Evolutionary conservation across 2,329 filamentous ascomycete genomes (phyloP).

Genomic region (Pseudogymnoascus sp.): DNA sequence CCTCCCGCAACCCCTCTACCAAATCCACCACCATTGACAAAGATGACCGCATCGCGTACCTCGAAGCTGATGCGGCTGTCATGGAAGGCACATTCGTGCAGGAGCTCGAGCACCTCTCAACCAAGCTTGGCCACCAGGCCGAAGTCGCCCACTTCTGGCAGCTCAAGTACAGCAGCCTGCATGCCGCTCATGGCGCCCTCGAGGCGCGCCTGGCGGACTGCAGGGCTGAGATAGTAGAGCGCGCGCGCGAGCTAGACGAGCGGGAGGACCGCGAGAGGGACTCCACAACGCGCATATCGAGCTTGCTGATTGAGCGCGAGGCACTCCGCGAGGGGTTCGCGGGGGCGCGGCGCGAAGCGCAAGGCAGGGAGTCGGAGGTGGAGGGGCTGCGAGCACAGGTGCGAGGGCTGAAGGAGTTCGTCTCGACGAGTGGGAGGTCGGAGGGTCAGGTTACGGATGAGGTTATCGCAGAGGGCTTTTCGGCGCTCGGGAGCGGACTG

Average conservation of each 20-base stretch:
- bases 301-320: conserved; percentile 25
- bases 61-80: conserved; percentile 43
- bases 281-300: conserved; percentile 22
- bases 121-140: conserved; percentile 36
- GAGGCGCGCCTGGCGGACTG: conserved; percentile 41
- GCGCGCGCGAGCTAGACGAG: conserved; percentile 34
- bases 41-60: conserved; percentile 42
- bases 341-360: conserved; percentile 36
- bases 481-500: conserved; percentile 54
- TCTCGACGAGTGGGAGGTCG: conserved; percentile 55
- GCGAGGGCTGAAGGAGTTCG: conserved; percentile 60
- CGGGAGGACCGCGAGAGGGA: conserved; percentile 31
- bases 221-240: conserved; percentile 41
- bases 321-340: conserved; percentile 41
- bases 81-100: conserved; percentile 46
- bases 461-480: conserved; percentile 53
- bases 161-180: conserved; percentile 37
- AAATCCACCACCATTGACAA: conserved; percentile 31
- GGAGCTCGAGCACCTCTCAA: conserved; percentile 43
- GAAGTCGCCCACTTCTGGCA: conserved; percentile 51
- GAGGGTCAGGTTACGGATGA: conserved; percentile 57
- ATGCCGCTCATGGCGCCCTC: conserved; percentile 43
- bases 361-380: conserved; percentile 47
- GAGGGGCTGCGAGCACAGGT: conserved; percentile 49
- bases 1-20: conserved; percentile 5